Evolutionary conservation across 164 flowering plant species (phyloP), one percentile per base, ranked within the genome.

Genomic region (Vitis rotundifolia): DNA sequence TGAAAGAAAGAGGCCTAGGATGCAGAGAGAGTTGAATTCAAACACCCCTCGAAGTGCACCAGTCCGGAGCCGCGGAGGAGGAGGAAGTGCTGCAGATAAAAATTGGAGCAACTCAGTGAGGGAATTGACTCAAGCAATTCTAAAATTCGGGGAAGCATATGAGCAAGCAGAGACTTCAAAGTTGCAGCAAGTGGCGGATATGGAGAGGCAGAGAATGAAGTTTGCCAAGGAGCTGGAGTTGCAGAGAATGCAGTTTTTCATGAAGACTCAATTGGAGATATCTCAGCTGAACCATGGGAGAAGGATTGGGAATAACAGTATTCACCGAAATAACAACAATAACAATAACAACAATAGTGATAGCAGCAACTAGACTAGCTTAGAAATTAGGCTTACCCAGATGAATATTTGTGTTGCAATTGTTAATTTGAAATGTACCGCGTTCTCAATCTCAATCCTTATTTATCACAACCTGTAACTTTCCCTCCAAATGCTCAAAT

Each of bases 161-260:
- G 96, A 93, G 80, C 80, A 83, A n/a, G 89, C 91, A 0, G 97
- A 93, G 83, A 83, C 77, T 16, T 70, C 85, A 0, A 93, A 93
- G 85, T 54, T 90, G 81, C 86, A 86, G 81, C 97, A 88, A 64
- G 74, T 86, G 68, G 79, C 89, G 77, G 98, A 93, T 75, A 86
- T 93, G 98, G 97, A 93, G 90, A 86, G 86, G 89, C 86, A 90
- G 78, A 78, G 98, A 78, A 86, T 93, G 94, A 86, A 83, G 74
- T 93, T 93, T 61, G 82, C 86, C 0, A 93, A 89, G 77, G 97
- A 93, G 67, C 62, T 91, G 58, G 98, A 93, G 74, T 68, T 90
- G 90, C 97, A 93, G 85, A 86, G 96, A 67, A 91, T 91, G 97
- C 92, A 91, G 85, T 89, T 90, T 68, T 86, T 87, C 63, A 80